Evolutionary conservation across 768 basidiomycete species (phyloP).

Genomic region (Leucosporidium creatinivorum): DNA sequence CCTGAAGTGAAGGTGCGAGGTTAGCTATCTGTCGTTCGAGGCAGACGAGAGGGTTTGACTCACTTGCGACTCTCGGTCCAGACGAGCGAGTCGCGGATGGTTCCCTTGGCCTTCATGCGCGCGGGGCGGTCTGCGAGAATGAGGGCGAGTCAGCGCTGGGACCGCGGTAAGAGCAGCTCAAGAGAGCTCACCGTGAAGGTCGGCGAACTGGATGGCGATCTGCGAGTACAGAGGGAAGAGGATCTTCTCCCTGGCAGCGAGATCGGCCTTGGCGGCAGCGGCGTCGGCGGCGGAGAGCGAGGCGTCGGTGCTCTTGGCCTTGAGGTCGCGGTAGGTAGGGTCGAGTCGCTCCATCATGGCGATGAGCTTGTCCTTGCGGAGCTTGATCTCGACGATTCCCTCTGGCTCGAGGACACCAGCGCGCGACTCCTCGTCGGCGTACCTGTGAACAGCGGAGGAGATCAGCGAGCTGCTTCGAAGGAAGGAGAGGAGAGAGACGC

Average conservation of each 20-base stretch:
- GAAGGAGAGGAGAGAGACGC: neutral
- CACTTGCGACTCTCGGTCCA: conserved; percentile 34
- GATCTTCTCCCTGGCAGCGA: conserved; percentile 68
- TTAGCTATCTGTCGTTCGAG: too few relatives aligned
- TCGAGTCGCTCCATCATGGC: conserved; percentile 90
- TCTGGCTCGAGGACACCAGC: conserved; percentile 94
- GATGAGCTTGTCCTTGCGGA: conserved; percentile 88
- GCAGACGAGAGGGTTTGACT: neutral
- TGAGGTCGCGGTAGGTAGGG: conserved; percentile 67
- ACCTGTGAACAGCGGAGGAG: conserved; percentile 39
- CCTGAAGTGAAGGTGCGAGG: conserved; percentile 14
- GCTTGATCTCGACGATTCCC: conserved; percentile 94
- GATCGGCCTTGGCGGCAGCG: conserved; percentile 57
- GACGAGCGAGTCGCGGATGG: conserved; percentile 34
- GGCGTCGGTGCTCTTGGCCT: conserved; percentile 68
- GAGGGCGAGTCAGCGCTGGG: neutral
- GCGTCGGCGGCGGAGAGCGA: conserved; percentile 68
- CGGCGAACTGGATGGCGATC: conserved; percentile 86
- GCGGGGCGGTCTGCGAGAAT: conserved; percentile 1
- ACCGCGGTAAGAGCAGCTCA: neutral
- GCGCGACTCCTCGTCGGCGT: conserved; percentile 88
- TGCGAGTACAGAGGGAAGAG: conserved; percentile 88
- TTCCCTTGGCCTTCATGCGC: conserved; percentile 39
- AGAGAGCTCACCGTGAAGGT: conserved; percentile 59
- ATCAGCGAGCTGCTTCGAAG: neutral